Evolutionary conservation across 306 rosid genomes (phyloP), one percentile per base, ranked within the genome.

Genomic region (Cotoneaster glaucophyllus): DNA sequence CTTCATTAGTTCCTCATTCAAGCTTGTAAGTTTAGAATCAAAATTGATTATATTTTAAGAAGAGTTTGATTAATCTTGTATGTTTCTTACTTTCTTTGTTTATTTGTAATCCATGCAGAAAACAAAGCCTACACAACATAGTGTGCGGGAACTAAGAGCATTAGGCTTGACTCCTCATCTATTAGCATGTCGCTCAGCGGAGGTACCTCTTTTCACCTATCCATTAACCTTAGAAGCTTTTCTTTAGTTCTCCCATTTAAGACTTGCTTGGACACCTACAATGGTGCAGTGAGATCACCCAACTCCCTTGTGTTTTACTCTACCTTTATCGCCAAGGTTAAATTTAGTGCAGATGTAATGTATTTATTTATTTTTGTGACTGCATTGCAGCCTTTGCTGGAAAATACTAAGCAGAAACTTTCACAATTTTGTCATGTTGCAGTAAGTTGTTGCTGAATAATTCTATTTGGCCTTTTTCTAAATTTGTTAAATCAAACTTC

Each of bases 351-450:
- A 43, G 13, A 17, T 74, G 25, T 54, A n/a, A 54, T 54, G n/a
- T 3, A 26, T 19, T 74, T 11, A 1, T 69, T 71, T 70, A 17
- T 39, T 5, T 76, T 32, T 6, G 64, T 71, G 62, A 53, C 54
- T 22, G 9, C 74, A 61, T 78, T 84, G 88, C 92, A 95, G 99
- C 99, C 99, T 72, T 85, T 95, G 53, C 77, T 95, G 84, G 90
- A 85, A 63, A 86, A 39, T 81, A 90, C 99, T n/a, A 95, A 88
- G 87, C 91, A 89, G 73, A 95, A 95, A 79, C 95, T 95, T 80
- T 90, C 99, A 37, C 95, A 85, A 81, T 95, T 95, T 86, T 95
- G 99, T 83, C 99, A 95, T 78, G 99, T 95, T 79, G 96, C 97
- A 22, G 99, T 95, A 87, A 83, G 99, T 88, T 82, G 21, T 50